Percentiles rank a stretch among this genome's conserved stretches.
Conservation (phyloP, 176 grass and related monocot species). For the Carex kokanica region DNA sequence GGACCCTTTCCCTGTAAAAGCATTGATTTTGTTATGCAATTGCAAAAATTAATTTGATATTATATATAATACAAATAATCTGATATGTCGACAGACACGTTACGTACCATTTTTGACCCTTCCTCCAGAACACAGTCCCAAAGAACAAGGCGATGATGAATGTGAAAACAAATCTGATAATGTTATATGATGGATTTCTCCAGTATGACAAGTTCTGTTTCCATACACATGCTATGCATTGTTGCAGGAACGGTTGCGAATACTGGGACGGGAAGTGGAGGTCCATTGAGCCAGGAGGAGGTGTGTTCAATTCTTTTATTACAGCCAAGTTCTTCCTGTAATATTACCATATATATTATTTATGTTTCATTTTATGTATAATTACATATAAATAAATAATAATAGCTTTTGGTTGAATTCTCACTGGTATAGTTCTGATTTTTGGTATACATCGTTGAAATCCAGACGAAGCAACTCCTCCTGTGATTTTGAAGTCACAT, state of each 20-base stretch:
- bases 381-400: neutral
- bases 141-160: slow-evolving; percentile 60
- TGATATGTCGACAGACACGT: slow-evolving; percentile 9
- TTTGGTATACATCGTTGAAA: slow-evolving; percentile 61
- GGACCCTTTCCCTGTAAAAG: slow-evolving; percentile 48
- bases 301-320: slow-evolving; percentile 61
- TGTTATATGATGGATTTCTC: slow-evolving; percentile 91
- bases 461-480: slow-evolving; percentile 43
- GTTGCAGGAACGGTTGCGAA: slow-evolving; percentile 54
- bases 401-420: neutral
- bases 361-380: neutral
- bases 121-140: slow-evolving; percentile 82
- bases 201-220: slow-evolving; percentile 83
- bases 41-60: neutral
- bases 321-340: slow-evolving; percentile 57
- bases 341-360: slow-evolving; percentile 18
- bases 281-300: slow-evolving; percentile 56
- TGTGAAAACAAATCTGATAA: slow-evolving; percentile 79
- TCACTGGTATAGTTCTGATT: slow-evolving; percentile 62
- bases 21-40: slow-evolving; percentile 14
- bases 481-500: slow-evolving; percentile 53
- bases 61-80: neutral
- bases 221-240: slow-evolving; percentile 80
- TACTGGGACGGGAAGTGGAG: slow-evolving; percentile 67
- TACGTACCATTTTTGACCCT: slow-evolving; percentile 61